Percentiles rank a stretch among this genome's conserved stretches.
Conservation (phyloP, 2,329 filamentous ascomycete species). For the Aspergillus spinulosporus region DNA sequence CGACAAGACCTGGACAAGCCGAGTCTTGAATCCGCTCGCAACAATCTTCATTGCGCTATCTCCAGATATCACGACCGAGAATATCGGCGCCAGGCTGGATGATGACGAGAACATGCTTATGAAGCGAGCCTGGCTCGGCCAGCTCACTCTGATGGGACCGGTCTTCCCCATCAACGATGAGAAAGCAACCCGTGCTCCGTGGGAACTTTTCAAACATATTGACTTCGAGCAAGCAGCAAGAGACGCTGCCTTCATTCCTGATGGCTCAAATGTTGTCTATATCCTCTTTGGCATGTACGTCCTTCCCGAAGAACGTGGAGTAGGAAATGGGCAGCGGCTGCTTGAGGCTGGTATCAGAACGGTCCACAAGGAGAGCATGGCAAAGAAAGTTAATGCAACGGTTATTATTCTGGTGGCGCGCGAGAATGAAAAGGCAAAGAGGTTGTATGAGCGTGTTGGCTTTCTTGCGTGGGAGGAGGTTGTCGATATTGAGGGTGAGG, state of each 20-base stretch:
- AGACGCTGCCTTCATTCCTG: not conserved
- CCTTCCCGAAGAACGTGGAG: not conserved
- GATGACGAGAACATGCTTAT: not conserved
- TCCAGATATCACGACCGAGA: not conserved
- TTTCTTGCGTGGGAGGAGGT: not conserved
- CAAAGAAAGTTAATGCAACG: not conserved
- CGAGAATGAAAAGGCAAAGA: not conserved
- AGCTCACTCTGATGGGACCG: not conserved
- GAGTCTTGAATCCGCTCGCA: not conserved
- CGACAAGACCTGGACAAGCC: not conserved
- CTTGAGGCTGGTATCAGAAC: not conserved
- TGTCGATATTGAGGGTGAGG: not conserved
- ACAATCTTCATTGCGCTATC: not conserved
- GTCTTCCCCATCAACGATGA: not conserved
- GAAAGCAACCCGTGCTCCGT: not conserved
- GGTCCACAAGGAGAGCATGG: not conserved
- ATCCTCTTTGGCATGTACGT: constrained; percentile 2
- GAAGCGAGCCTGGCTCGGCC: not conserved
- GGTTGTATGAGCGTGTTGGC: constrained; percentile 3
- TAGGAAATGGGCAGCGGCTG: not conserved
- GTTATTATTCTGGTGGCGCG: not conserved
- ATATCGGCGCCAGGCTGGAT: not conserved
- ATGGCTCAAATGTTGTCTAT: not conserved
- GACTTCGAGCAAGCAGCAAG: not conserved
- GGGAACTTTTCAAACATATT: not conserved